Conservation (phyloP, 345 rosid genomes). For the Fremontodendron californicum region DNA sequence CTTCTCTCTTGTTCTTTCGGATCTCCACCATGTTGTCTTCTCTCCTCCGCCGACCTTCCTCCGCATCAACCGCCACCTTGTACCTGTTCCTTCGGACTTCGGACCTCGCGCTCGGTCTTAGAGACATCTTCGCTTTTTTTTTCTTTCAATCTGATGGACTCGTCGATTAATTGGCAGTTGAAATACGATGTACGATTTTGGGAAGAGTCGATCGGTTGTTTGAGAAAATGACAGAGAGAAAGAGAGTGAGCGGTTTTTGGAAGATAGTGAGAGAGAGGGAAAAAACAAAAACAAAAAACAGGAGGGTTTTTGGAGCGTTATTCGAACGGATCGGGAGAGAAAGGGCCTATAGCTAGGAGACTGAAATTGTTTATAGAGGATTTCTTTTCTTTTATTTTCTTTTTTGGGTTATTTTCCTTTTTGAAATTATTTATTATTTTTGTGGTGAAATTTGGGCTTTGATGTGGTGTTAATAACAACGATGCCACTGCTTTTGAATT, state of each 20-base stretch:
- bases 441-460: constrained; percentile 9
- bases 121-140: constrained; percentile 38
- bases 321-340: constrained; percentile 11
- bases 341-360: neutral
- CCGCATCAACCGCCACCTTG: constrained; percentile 74
- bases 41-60: constrained; percentile 75
- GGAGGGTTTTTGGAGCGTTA: constrained; percentile 16
- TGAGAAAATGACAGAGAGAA: constrained; percentile 3
- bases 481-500: constrained; percentile 37
- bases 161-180: neutral
- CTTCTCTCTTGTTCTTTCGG: constrained; percentile 76
- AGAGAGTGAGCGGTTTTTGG: constrained; percentile 8
- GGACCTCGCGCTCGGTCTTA: constrained; percentile 64
- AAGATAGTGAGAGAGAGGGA: constrained; percentile 14
- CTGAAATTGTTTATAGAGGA: neutral
- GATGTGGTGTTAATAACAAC: constrained; percentile 20
- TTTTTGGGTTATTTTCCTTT: neutral
- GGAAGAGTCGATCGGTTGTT: constrained; percentile 11
- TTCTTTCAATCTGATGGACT: constrained; percentile 1
- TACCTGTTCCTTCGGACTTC: constrained; percentile 64
- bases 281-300: neutral
- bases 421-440: neutral
- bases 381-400: neutral
- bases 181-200: neutral
- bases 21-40: constrained; percentile 89